Percentiles rank a stretch among this genome's conserved stretches.
Conservation (phyloP, 768 basidiomycete species). For the Polyporus arcularius region DNA sequence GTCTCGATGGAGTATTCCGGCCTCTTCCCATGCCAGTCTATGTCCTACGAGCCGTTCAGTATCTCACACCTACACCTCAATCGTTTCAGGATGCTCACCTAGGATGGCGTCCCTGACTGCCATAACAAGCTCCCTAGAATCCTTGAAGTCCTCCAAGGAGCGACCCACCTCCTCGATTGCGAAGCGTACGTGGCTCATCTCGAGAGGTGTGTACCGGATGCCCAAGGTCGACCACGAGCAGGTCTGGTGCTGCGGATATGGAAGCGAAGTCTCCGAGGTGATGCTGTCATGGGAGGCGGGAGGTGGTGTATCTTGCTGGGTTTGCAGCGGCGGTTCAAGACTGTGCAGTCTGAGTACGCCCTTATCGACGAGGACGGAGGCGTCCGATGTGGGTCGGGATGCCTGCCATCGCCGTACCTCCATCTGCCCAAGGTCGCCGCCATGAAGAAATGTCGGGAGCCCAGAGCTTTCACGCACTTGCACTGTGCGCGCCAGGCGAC, state of each 20-base stretch:
- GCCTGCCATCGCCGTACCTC: too few species aligned
- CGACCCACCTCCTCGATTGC: conserved; percentile 8
- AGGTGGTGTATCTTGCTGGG: too few species aligned
- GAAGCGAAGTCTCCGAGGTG: too few species aligned
- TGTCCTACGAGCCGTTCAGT: conserved; percentile 15
- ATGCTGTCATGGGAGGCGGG: too few species aligned
- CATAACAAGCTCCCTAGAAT: conserved; percentile 1
- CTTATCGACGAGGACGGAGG: too few species aligned
- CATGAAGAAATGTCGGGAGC: too few species aligned
- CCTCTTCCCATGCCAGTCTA: conserved; percentile 4
- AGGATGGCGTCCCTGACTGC: conserved; percentile 12
- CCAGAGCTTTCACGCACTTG: too few species aligned
- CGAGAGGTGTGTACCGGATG: conserved; percentile 7
- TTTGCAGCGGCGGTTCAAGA: too few species aligned
- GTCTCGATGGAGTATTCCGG: conserved; percentile 21
- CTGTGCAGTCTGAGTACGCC: too few species aligned
- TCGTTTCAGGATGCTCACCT: neutral
- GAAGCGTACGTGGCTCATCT: conserved; percentile 18
- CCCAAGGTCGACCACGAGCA: neutral
- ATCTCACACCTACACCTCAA: neutral
- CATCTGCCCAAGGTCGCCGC: too few species aligned
- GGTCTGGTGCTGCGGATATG: neutral
- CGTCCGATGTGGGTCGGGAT: too few species aligned
- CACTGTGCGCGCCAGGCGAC: too few species aligned
- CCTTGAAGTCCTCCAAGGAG: conserved; percentile 6